Evolutionary conservation across 345 rosid species (phyloP).

Genomic region (Noccaea caerulescens): DNA sequence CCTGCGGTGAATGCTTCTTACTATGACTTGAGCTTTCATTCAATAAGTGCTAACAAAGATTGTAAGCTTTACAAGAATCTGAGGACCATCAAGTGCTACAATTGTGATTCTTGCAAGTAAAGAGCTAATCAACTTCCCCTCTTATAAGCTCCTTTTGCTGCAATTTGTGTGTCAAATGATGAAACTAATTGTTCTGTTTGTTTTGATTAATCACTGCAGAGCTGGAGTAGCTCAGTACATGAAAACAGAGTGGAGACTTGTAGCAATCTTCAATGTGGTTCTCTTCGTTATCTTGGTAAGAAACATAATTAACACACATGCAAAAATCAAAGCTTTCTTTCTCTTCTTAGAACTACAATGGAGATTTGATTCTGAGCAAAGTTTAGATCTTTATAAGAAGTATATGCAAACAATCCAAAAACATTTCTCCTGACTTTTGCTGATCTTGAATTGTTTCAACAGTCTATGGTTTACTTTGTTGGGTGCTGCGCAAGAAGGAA

Average conservation of each 20-base stretch:
- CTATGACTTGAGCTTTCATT: slow-evolving; percentile 91
- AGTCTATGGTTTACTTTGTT: slow-evolving; percentile 79
- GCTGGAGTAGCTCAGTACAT: slow-evolving; percentile 98
- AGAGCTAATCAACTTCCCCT: slow-evolving; percentile 22
- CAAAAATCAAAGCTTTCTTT: slow-evolving; percentile 1
- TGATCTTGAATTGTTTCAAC: slow-evolving; percentile 21
- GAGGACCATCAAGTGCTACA: slow-evolving; percentile 74
- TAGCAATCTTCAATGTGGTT: slow-evolving; percentile 77
- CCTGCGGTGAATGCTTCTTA: slow-evolving; percentile 74
- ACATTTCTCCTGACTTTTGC: not conserved
- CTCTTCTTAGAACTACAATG: not conserved
- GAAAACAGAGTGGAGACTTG: slow-evolving; percentile 91
- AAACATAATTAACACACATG: not conserved
- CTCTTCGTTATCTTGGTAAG: slow-evolving; percentile 79
- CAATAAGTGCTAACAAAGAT: slow-evolving; percentile 74
- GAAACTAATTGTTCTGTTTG: slow-evolving; percentile 11
- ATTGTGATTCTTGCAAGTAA: slow-evolving; percentile 96
- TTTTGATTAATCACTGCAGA: slow-evolving; percentile 46
- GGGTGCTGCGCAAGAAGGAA: slow-evolving; percentile 96
- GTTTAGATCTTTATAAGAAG: not conserved
- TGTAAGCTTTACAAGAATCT: slow-evolving; percentile 84
- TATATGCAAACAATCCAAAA: not conserved
- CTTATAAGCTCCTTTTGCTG: not conserved
- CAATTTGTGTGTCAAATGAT: slow-evolving; percentile 1
- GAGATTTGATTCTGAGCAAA: not conserved